Base-by-base conservation (phyloP, 1,284 basidiomycete species). In the Ganoderma sp. region DNA sequence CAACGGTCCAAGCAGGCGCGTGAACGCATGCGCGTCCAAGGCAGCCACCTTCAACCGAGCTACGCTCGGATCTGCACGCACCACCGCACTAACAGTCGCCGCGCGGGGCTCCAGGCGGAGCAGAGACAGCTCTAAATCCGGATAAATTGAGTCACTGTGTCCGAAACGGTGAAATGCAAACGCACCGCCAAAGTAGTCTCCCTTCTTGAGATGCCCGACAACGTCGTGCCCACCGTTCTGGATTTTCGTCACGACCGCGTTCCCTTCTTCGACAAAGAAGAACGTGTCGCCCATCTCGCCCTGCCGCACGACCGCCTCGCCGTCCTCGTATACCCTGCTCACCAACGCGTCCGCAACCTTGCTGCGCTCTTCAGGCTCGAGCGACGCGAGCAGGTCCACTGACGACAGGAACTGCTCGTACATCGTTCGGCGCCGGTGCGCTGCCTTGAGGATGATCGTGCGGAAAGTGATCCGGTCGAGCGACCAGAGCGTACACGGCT, bases 181-280 rank as follows among this genome's bases (percentile, higher is more conserved):
- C 91, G 77, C 75, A 95, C 96, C 96, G 81, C 97, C 97, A 84
- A 99, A 99, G 86, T 99, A 99, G 80, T 99, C 97, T 15, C 97
- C 97, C 75, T 96, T 94, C 74, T 85, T 87, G 64, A 95, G 87
- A 67, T 84, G 87, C 19, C 93, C 93, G 14, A 98, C 94, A 69
- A 83, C 79, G 63, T 88, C 84, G 0, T 90, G 90, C 57, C 88
- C 86, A 9, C 88, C 87, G 34, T 81, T 84, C 67, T 83, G 86
- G 54, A 82, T 82, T 84, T 98, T 98, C 67, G 92, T 92, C 3
- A 96, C 96, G 66, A 91, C 84, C 2, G 97, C 97, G 71, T 93
- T 88, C 25, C 97, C 97, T 73, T 95, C 94, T 78, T 99, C 96
- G 64, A 99, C 90, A 73, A 99, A 94, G 85, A 96, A 99, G 82